Percentiles rank a stretch among this genome's conserved stretches.
Evolutionary conservation across 768 basidiomycete species (phyloP).

Genomic region (Amylocystis lapponica): DNA sequence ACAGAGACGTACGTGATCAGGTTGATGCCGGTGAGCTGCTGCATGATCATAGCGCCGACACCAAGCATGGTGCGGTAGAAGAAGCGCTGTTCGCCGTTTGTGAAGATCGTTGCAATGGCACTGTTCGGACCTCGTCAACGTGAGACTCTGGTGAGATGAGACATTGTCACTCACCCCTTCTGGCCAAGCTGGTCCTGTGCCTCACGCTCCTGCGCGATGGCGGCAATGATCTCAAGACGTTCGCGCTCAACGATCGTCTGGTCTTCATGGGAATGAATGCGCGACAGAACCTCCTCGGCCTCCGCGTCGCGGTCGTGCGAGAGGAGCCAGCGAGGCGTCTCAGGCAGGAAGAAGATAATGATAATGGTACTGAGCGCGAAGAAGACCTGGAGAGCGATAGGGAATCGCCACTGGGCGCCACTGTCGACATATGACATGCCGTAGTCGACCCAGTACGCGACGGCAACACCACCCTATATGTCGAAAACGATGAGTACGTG

Average conservation of each 20-base stretch:
- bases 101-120: slow-evolving; percentile 28
- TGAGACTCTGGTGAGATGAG: no score
- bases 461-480: neutral
- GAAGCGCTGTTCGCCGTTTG: slow-evolving; percentile 33
- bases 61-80: slow-evolving; percentile 33
- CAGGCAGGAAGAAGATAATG: slow-evolving; percentile 30
- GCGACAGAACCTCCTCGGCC: slow-evolving; percentile 22
- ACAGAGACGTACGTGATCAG: slow-evolving; percentile 31
- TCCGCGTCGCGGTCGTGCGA: slow-evolving; percentile 32
- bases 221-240: slow-evolving; percentile 31
- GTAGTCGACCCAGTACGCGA: slow-evolving; percentile 36
- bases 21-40: slow-evolving; percentile 36
- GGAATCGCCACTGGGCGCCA: slow-evolving; percentile 18
- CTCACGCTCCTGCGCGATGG: slow-evolving; percentile 32
- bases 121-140: slow-evolving; percentile 17
- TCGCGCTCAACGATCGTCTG: slow-evolving; percentile 30
- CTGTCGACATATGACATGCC: slow-evolving; percentile 33
- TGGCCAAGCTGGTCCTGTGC: no score
- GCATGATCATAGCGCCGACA: slow-evolving; percentile 36
- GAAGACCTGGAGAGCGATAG: slow-evolving; percentile 31
- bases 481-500: no score
- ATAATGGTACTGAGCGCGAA: slow-evolving; percentile 34
- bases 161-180: no score
- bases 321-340: slow-evolving; percentile 37
- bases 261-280: slow-evolving; percentile 19